phyloP scores from a whole-genome alignment of 1,284 basidiomycete species.

The Amylostereum areolatum region DNA sequence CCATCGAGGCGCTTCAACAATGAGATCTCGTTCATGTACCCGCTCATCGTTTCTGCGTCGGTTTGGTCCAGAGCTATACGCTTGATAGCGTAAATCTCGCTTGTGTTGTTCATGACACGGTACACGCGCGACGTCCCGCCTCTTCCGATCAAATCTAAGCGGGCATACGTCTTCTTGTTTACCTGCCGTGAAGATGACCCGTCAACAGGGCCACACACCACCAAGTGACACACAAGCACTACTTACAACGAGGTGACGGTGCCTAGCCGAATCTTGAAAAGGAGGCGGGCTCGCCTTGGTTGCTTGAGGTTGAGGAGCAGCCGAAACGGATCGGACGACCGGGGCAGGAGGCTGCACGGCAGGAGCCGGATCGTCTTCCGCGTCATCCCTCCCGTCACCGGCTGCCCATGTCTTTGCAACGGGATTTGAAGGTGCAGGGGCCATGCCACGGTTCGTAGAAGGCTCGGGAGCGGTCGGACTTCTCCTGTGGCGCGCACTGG shows the following conservation, averaged over 20 bases:
- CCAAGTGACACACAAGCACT: slow-evolving; percentile 3
- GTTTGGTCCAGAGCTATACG: slow-evolving; percentile 81
- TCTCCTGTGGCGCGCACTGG: slow-evolving; percentile 34
- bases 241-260: slow-evolving; percentile 26
- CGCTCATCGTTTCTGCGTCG: slow-evolving; percentile 79
- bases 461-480: slow-evolving; percentile 61
- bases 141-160: slow-evolving; percentile 83
- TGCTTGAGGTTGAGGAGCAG: slow-evolving; percentile 19
- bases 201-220: not conserved
- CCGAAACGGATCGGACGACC: not conserved
- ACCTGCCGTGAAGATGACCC: slow-evolving; percentile 36
- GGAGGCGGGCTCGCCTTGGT: slow-evolving; percentile 1
- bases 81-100: slow-evolving; percentile 85
- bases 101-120: slow-evolving; percentile 72
- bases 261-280: no score
- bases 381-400: slow-evolving; percentile 30
- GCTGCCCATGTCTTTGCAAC: slow-evolving; percentile 44
- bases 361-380: slow-evolving; percentile 4
- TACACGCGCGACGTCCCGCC: slow-evolving; percentile 94
- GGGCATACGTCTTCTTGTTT: slow-evolving; percentile 77
- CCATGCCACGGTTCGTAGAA: slow-evolving; percentile 34
- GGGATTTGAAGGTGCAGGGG: slow-evolving; percentile 19
- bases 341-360: not conserved
- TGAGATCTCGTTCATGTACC: slow-evolving; percentile 94
- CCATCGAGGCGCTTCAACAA: slow-evolving; percentile 83